Percentiles rank a stretch among this genome's conserved stretches.
Conservation (phyloP, 2,329 filamentous ascomycete genomes). For the Trichoderma semiorbis region DNA sequence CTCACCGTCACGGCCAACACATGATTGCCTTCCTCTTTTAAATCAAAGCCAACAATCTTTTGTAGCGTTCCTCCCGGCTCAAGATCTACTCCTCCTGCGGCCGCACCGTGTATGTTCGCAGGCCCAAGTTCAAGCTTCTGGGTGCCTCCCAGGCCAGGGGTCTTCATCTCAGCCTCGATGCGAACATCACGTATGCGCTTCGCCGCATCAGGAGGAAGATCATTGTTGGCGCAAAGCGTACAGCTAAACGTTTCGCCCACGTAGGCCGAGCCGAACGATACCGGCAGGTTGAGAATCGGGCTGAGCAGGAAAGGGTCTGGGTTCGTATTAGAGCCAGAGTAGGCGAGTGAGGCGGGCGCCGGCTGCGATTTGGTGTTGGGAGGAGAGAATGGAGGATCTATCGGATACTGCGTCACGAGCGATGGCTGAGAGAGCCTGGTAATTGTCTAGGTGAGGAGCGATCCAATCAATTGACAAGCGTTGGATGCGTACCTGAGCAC, state of each 20-base stretch:
- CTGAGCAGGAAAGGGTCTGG: constrained; percentile 56
- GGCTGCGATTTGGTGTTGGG: constrained; percentile 40
- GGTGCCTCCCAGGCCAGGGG: constrained; percentile 58
- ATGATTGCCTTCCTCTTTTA: constrained; percentile 93
- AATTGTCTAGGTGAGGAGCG: neutral
- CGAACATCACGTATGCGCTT: constrained; percentile 69
- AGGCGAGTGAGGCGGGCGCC: constrained; percentile 68
- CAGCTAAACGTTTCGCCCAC: constrained; percentile 94
- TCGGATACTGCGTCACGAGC: constrained; percentile 66
- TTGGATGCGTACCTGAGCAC: constrained; percentile 56
- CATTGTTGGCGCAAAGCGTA: constrained; percentile 94
- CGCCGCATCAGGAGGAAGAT: constrained; percentile 39
- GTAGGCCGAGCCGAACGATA: constrained; percentile 89
- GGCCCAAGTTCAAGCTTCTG: constrained; percentile 63
- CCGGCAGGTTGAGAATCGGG: constrained; percentile 75
- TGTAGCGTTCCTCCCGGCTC: constrained; percentile 68
- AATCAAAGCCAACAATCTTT: constrained; percentile 76
- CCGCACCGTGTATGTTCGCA: constrained; percentile 17
- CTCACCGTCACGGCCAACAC: constrained; percentile 90
- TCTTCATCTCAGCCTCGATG: constrained; percentile 93
- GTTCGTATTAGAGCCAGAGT: constrained; percentile 47
- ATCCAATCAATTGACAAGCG: neutral
- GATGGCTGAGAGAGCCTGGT: constrained; percentile 76
- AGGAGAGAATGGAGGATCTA: constrained; percentile 46
- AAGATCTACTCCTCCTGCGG: constrained; percentile 43